phyloP scores from a whole-genome alignment of 129 eudicot species.

The Tagetes patula region DNA sequence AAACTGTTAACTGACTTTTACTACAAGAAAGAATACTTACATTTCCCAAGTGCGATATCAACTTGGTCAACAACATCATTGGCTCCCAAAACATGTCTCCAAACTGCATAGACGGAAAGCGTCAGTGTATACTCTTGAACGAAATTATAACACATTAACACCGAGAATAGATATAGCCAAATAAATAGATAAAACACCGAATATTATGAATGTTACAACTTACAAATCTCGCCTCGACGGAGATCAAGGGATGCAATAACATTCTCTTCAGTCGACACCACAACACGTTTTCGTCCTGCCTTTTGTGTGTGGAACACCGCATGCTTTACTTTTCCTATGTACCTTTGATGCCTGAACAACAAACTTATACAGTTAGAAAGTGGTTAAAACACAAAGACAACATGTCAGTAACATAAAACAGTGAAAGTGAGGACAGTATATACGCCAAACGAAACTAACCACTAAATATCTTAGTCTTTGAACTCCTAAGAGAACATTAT shows the following conservation, averaged over 20 bases:
- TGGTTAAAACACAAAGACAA: background rate
- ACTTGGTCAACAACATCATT: conserved; percentile 68
- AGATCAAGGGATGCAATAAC: conserved; percentile 94
- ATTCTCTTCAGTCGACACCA: conserved; percentile 88
- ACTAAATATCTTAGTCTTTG: too few relatives aligned
- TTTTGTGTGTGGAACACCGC: conserved; percentile 97
- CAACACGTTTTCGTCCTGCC: conserved; percentile 93
- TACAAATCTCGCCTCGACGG: conserved; percentile 94
- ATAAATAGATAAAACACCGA: background rate
- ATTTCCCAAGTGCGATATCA: conserved; percentile 92
- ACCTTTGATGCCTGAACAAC: conserved; percentile 74
- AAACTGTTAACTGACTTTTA: conserved; percentile 12
- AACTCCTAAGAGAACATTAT: too few relatives aligned
- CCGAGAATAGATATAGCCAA: background rate
- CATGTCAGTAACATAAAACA: background rate
- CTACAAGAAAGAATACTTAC: conserved; percentile 39
- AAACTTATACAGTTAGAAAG: background rate
- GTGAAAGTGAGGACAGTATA: conserved; percentile 10
- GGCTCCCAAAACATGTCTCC: conserved; percentile 96
- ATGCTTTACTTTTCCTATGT: conserved; percentile 87
- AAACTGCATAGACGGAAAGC: conserved; percentile 61
- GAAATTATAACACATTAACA: background rate
- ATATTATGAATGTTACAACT: conserved; percentile 27
- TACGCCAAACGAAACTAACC: background rate
- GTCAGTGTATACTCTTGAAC: conserved; percentile 22